Percentiles rank a stretch among this genome's conserved stretches.
Conservation (phyloP, 805 yeast species). For the Kregervanrija delftensis region DNA sequence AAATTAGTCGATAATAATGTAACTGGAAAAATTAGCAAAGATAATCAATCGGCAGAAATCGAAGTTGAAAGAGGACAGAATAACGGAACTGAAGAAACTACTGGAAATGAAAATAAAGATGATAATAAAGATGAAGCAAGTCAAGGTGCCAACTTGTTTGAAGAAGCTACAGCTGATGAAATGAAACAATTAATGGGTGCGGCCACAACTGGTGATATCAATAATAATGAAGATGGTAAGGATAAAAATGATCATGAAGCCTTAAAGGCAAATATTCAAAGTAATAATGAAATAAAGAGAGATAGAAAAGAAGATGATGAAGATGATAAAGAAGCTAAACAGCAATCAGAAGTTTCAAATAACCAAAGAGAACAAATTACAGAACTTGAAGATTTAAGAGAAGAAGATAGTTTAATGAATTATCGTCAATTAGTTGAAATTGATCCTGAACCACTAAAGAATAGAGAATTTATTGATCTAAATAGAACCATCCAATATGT, state of each 20-base stretch:
- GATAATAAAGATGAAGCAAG: neutral
- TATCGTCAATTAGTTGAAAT: constrained; percentile 15
- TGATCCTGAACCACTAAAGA: constrained; percentile 26
- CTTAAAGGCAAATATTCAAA: neutral
- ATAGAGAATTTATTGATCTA: constrained; percentile 17
- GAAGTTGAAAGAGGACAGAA: constrained; percentile 5
- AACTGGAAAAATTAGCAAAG: constrained; percentile 2
- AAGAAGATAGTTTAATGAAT: constrained; percentile 14
- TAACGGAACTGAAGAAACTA: neutral
- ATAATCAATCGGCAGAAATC: neutral
- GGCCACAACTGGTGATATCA: neutral
- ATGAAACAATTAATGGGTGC: constrained; percentile 14
- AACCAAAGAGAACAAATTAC: too few relatives aligned
- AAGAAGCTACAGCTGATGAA: constrained; percentile 26
- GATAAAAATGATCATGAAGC: neutral
- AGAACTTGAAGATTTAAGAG: constrained; percentile 8
- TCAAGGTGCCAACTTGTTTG: constrained; percentile 24
- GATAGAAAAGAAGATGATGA: constrained; percentile 1
- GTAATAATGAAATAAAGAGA: too few relatives aligned
- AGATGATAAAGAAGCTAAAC: constrained; percentile 3
- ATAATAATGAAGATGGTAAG: constrained; percentile 1
- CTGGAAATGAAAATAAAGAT: constrained; percentile 2
- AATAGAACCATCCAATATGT: constrained; percentile 18
- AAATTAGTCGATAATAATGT: neutral
- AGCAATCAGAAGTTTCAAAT: neutral